Conservation (phyloP, 1,284 basidiomycete genomes). For the Sanghuangporus weigelae region DNA sequence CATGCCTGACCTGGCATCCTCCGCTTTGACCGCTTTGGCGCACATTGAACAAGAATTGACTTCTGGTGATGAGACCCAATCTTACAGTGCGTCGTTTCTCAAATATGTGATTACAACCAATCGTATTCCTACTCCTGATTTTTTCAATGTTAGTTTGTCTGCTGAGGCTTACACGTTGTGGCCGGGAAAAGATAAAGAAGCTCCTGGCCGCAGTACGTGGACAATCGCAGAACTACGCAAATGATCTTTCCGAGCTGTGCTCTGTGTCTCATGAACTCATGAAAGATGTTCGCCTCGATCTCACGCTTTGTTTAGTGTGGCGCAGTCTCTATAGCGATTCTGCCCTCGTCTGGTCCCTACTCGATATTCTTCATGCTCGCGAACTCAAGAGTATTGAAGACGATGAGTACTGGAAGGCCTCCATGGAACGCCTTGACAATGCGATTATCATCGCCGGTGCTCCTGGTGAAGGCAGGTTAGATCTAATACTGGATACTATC, state of each 20-base stretch:
- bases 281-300: not conserved
- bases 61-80: not conserved
- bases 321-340: conserved; percentile 61
- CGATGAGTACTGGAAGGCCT: conserved; percentile 23
- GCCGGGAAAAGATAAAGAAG: not conserved
- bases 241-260: not conserved
- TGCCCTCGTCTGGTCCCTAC: conserved; percentile 48
- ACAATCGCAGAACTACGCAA: not conserved
- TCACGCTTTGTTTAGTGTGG: conserved; percentile 32
- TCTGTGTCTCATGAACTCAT: conserved; percentile 2
- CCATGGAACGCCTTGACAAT: conserved; percentile 64
- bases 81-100: not conserved
- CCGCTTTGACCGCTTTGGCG: not conserved
- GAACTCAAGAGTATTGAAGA: conserved; percentile 17
- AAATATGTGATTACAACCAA: not conserved
- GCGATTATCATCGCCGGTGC: conserved; percentile 84
- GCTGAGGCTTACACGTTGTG: not conserved
- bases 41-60: not conserved
- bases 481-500: conserved; percentile 61
- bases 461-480: conserved; percentile 54
- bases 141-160: not conserved
- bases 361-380: conserved; percentile 29
- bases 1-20: not conserved
- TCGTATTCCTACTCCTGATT: not conserved
- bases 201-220: not conserved